Evolutionary conservation across 192 early-diverging fungal genomes (phyloP).

Genomic region (Kappamyces sp.): DNA sequence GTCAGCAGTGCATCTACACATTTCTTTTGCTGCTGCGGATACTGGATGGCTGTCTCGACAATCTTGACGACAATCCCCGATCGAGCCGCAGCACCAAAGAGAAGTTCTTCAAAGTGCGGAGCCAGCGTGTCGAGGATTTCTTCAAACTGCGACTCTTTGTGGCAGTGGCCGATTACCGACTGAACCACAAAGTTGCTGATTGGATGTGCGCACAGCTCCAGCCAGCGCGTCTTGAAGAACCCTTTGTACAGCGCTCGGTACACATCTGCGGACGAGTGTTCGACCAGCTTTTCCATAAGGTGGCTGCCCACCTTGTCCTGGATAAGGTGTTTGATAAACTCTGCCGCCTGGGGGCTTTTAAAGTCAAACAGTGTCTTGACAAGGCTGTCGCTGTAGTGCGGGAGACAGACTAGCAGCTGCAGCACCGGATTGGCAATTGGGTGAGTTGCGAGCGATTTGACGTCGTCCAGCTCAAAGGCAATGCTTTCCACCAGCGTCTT

Average conservation of each 20-base stretch:
- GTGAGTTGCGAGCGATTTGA: slow-evolving; percentile 56
- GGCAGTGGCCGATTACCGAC: slow-evolving; percentile 58
- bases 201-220: slow-evolving; percentile 60
- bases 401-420: slow-evolving; percentile 51
- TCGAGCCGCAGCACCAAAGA: slow-evolving; percentile 48
- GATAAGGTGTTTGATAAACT: slow-evolving; percentile 47
- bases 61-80: slow-evolving; percentile 68
- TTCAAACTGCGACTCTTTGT: slow-evolving; percentile 53
- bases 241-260: slow-evolving; percentile 60
- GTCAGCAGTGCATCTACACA: slow-evolving; percentile 15
- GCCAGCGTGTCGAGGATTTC: slow-evolving; percentile 60
- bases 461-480: slow-evolving; percentile 44
- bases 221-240: slow-evolving; percentile 58
- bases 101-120: slow-evolving; percentile 51
- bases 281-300: slow-evolving; percentile 63
- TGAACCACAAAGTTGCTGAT: slow-evolving; percentile 84
- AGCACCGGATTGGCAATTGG: slow-evolving; percentile 74
- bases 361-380: slow-evolving; percentile 15
- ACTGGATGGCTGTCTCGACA: slow-evolving; percentile 51
- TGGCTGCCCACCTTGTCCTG: slow-evolving; percentile 72
- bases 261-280: slow-evolving; percentile 42
- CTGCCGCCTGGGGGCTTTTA: slow-evolving; percentile 13
- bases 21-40: neutral
- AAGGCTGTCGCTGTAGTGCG: slow-evolving; percentile 16
- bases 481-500: slow-evolving; percentile 31